Evolutionary conservation across 2,329 filamentous ascomycete species (phyloP), one percentile per base, ranked within the genome.

Genomic region (Aspergillus pseudoviridinutans): DNA sequence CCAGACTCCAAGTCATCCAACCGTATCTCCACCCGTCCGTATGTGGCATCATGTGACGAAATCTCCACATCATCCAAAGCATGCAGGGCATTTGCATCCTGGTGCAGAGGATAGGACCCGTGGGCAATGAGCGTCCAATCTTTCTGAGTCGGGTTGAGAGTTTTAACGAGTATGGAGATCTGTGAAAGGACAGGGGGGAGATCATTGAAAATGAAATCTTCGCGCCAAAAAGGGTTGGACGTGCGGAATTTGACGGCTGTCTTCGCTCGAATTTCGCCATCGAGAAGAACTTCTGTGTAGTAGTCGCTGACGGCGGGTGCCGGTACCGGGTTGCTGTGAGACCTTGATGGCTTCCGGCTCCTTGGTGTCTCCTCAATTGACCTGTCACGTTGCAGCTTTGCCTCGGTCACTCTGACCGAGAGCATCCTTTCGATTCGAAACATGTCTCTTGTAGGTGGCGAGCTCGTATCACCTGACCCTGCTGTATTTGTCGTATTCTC

Each of bases 1-100:
- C 87, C 88, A 0, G 85, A 82, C 41, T 93, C 90, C 17, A 96
- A 74, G 61, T 92, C 88, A 58, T 92, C 88, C 7, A 97, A 78
- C 22, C 87, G 84, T 29, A 97, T 84, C 64, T 96, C 91, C n/a
- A 96, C 88, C 60, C 82, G 83, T 41, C 79, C 79, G 57, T 74
- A 77, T 5, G 74, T 73, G 32, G 76, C 69, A 62, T 80, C 79
- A 53, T 79, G 74, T 10, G 78, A 76, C 41, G 78, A 75, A 22
- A 81, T 70, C 58, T 80, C 78, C 32, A 80, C 71, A 50, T 79
- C 77, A 51, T 77, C 74, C 38, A 79, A 64, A 53, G 76, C 69
- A 10, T 74, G 69, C 53, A 73, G 65, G 12, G 76, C 70, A 51
- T 74, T 76, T 28, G 68, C 64, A 44, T 79, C 76, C 53, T 76